Evolutionary conservation across 139 green algal species (phyloP).

Genomic region (Chlamydomonas sp.): DNA sequence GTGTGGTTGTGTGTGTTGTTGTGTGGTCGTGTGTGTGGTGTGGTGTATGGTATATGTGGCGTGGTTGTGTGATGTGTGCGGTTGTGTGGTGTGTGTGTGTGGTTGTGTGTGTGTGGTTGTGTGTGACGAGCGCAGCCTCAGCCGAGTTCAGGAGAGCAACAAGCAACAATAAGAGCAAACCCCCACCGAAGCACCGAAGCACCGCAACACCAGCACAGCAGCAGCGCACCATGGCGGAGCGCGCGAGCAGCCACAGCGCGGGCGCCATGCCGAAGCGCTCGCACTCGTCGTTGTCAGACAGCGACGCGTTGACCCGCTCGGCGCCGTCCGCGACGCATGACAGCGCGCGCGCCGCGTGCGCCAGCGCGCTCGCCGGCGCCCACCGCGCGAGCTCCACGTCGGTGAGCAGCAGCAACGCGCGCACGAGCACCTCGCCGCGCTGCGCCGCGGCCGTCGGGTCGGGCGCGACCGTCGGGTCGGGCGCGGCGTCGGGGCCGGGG

Average conservation of each 20-base stretch:
- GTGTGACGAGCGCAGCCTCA: too few relatives aligned
- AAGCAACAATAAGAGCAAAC: too few relatives aligned
- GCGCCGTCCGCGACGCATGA: background rate
- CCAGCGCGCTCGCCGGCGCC: constrained; percentile 17
- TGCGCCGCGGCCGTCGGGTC: background rate
- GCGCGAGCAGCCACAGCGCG: constrained; percentile 24
- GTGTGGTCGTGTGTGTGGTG: too few relatives aligned
- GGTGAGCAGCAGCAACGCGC: constrained; percentile 15
- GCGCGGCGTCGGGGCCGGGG: too few relatives aligned
- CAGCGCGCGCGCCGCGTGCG: constrained; percentile 17
- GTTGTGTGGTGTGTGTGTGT: too few relatives aligned
- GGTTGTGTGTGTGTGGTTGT: too few relatives aligned
- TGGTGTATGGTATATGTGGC: too few relatives aligned
- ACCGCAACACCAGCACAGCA: too few relatives aligned
- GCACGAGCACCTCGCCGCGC: constrained; percentile 25
- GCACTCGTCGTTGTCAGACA: constrained; percentile 36
- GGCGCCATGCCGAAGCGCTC: constrained; percentile 22
- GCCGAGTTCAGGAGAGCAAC: too few relatives aligned
- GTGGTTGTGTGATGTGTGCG: too few relatives aligned
- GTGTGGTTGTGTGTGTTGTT: background rate
- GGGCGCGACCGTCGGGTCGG: background rate
- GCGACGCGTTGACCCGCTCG: constrained; percentile 7
- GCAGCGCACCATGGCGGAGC: background rate
- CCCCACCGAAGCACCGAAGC: background rate
- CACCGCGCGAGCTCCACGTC: constrained; percentile 30